Conservation (phyloP, 1,284 basidiomycete genomes). For the Lentinula novae-zelandiae region DNA sequence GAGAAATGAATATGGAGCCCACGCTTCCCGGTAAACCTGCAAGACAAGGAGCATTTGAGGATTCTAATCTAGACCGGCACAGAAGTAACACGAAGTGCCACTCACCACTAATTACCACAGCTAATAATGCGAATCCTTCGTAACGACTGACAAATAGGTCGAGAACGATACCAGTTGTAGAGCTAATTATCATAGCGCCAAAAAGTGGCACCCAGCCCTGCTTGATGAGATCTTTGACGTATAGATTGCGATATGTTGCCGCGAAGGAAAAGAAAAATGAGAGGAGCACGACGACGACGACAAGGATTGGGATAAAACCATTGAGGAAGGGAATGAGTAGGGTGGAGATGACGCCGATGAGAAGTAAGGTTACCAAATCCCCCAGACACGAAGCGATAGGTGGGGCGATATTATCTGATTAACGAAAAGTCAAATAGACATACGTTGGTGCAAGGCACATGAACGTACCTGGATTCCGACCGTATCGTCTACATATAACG, state of each 20-base stretch:
- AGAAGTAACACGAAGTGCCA: conserved; percentile 1
- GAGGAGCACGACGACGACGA: conserved; percentile 54
- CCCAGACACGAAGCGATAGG: conserved; percentile 92
- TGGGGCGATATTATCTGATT: conserved; percentile 88
- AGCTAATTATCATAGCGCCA: conserved; percentile 90
- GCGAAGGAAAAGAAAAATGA: conserved; percentile 45
- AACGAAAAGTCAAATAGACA: not conserved
- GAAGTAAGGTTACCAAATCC: conserved; percentile 85
- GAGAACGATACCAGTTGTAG: conserved; percentile 87
- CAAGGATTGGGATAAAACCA: conserved; percentile 61
- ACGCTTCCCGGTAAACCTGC: conserved; percentile 82
- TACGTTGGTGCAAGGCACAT: not conserved
- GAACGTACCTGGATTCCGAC: conserved; percentile 55
- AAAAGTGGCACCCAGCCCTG: conserved; percentile 91
- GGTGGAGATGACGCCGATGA: conserved; percentile 66
- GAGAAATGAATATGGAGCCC: conserved; percentile 89
- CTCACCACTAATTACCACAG: conserved; percentile 84
- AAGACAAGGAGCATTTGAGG: conserved; percentile 2
- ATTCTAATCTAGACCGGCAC: not conserved
- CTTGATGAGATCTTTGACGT: conserved; percentile 68
- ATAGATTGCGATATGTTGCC: conserved; percentile 61
- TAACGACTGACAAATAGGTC: conserved; percentile 87
- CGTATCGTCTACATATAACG: conserved; percentile 71
- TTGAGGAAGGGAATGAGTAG: conserved; percentile 63
- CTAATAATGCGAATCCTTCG: conserved; percentile 85